Evolutionary conservation across 164 flowering plant species (phyloP).

Genomic region (Brasenia schreberi): DNA sequence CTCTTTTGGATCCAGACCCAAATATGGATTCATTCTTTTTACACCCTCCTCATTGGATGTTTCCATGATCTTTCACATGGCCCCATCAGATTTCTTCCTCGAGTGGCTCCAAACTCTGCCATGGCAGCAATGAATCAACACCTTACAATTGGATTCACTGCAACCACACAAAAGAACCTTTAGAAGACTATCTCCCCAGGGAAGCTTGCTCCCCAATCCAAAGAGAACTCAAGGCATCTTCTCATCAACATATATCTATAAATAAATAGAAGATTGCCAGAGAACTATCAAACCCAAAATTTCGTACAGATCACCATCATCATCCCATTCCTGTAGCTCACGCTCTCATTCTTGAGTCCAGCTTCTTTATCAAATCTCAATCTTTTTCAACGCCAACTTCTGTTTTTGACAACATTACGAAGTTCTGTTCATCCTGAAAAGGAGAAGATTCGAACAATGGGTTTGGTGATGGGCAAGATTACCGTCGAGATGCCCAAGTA

Average conservation of each 20-base stretch:
- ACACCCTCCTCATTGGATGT: too few species aligned
- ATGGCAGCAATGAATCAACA: neutral
- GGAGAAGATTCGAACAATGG: slow-evolving; percentile 23
- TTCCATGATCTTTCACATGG: neutral
- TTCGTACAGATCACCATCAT: neutral
- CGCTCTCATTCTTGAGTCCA: neutral
- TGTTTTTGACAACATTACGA: neutral
- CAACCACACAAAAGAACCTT: neutral
- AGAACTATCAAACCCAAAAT: neutral
- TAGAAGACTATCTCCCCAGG: neutral
- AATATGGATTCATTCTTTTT: too few species aligned
- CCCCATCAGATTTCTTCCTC: neutral
- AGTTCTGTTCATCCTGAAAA: neutral
- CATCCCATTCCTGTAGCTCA: neutral
- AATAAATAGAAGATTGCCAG: neutral
- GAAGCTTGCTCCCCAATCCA: neutral
- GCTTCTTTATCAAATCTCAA: neutral
- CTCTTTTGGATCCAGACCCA: too few species aligned
- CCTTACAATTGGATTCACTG: neutral
- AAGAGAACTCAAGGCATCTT: neutral
- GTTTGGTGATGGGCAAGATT: slow-evolving; percentile 64
- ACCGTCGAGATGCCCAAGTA: slow-evolving; percentile 64
- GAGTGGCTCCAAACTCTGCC: neutral
- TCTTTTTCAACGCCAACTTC: neutral
- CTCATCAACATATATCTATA: neutral